Base-by-base conservation (phyloP, 2,329 filamentous ascomycete genomes). In the Aspergillus transmontanensis region DNA sequence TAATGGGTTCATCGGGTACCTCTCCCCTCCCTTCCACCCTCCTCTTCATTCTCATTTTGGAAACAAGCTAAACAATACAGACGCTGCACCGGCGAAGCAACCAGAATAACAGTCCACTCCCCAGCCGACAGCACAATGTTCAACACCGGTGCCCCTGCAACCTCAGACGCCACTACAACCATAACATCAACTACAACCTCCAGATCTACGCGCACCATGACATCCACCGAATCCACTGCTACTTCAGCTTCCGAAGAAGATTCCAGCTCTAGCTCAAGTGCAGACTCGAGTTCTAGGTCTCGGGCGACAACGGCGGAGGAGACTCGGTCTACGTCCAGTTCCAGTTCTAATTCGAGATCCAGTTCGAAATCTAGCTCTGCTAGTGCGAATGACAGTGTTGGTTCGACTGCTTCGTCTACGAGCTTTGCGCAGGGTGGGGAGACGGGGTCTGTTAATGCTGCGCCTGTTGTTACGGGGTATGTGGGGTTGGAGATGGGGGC, bases 71-170 rank as follows among this genome's bases (percentile, higher is more conserved):
- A 39, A 41, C 12, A 12, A 58, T 11, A 19, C 36, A 61, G 61
- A 21, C 43, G 58, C 7, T 66, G 61, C 36, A 64, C 56, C 6
- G 61, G 64, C 5, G 45, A 48, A 30, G 58, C 61, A 1, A 66
- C 64, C 1, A 12, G 39, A 2, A 46, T 64, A 14, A 66, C 64
- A 3, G 57, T 66, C 16, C 55, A 64, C n/a, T 56, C 61, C 10
- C 61, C 64, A 1, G 23, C 14, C 16, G 46, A 26, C 23, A 50
- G 46, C 16, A 50, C 26, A 0, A 50, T 50, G 46, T 30, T 50
- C 4, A 30, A 50, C 16, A 50, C 46, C 21, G 11, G 6, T 12
- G 21, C 45, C 21, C 21, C 45, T 1, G 23, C 45, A 6, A 48
- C 45, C 12, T 23, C 21, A 7, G 45, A 23, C 5, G 23, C 21